phyloP scores from a whole-genome alignment of 2,329 filamentous ascomycete species.

The Oidium heveae region DNA sequence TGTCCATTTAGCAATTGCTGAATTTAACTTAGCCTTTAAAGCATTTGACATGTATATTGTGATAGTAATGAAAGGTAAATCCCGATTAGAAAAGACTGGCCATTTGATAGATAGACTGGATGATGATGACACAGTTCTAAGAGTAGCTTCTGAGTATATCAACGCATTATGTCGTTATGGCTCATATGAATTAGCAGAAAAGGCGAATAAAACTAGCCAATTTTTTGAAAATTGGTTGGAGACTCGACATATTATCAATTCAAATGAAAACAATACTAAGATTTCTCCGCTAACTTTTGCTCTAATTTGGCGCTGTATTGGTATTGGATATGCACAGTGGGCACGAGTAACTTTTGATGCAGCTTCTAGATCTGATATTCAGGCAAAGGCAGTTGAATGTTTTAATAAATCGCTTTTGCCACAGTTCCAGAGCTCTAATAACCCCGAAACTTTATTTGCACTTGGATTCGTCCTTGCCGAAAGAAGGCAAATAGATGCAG shows the following conservation, averaged over 20 bases:
- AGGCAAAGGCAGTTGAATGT: conserved; percentile 50
- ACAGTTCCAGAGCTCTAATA: conserved; percentile 36
- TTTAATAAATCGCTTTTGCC: conserved; percentile 49
- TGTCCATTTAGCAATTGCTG: conserved; percentile 64
- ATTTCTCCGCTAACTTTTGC: conserved; percentile 33
- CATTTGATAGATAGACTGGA: conserved; percentile 49
- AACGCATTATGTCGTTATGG: conserved; percentile 65
- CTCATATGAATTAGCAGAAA: conserved; percentile 47
- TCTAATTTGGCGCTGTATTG: conserved; percentile 59
- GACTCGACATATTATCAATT: conserved; percentile 20
- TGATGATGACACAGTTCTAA: conserved; percentile 48
- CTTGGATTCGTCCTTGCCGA: conserved; percentile 73
- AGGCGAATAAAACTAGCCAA: conserved; percentile 42
- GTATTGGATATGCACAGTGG: conserved; percentile 69
- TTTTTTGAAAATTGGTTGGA: conserved; percentile 54
- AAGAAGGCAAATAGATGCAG: conserved; percentile 51
- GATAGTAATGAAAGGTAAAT: conserved; percentile 64
- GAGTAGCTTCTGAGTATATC: conserved; percentile 59
- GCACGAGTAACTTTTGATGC: conserved; percentile 59
- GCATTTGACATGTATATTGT: conserved; percentile 82
- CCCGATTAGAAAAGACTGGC: conserved; percentile 55
- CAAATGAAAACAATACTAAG: conserved; percentile 6
- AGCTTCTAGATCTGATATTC: conserved; percentile 42
- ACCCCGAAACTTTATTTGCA: conserved; percentile 56
- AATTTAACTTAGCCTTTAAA: conserved; percentile 78